Percentiles rank a stretch among this genome's conserved stretches.
Evolutionary conservation across 1,139 yeast species (phyloP).

Genomic region (Kodamaea plutei): DNA sequence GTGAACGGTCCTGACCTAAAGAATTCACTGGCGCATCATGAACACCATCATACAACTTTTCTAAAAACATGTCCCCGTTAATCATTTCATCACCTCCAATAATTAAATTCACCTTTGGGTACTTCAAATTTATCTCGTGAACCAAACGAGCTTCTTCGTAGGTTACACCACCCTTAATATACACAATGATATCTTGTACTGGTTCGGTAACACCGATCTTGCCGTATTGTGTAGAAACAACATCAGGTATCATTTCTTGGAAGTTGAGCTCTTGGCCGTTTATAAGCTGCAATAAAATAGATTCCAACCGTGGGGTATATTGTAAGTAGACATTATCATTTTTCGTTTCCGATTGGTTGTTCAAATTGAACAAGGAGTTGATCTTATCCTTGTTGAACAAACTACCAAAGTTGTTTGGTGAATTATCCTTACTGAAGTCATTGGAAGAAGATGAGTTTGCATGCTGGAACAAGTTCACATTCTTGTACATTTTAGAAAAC

Average conservation of each 20-base stretch:
- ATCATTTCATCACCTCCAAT: conserved; percentile 76
- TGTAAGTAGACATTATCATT: conserved; percentile 55
- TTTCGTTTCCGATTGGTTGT: conserved; percentile 18
- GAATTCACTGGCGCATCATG: conserved; percentile 14
- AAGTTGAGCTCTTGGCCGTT: conserved; percentile 11
- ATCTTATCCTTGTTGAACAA: conserved; percentile 26
- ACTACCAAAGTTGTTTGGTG: conserved; percentile 20
- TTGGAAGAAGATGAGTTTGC: conserved; percentile 10
- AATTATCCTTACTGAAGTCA: conserved; percentile 6
- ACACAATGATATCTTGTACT: conserved; percentile 75
- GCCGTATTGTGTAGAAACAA: conserved; percentile 33
- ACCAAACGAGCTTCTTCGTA: conserved; percentile 87
- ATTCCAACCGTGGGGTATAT: conserved; percentile 72
- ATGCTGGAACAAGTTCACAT: conserved; percentile 1
- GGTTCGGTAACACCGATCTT: conserved; percentile 17
- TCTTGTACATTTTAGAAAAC: conserved; percentile 24
- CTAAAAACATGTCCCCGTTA: conserved; percentile 56
- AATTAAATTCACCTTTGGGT: conserved; percentile 47
- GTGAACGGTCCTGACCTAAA: conserved; percentile 12
- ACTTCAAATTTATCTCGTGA: conserved; percentile 58
- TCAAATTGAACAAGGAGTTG: conserved; percentile 22
- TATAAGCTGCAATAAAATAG: conserved; percentile 24
- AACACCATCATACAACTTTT: conserved; percentile 23
- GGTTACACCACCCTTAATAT: conserved; percentile 86
- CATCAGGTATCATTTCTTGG: conserved; percentile 19